These are phyloP conservation scores for Spergularia azorica DNA, from an alignment of 179 eudicot genomes.

Conservation along the genomic window DNA sequence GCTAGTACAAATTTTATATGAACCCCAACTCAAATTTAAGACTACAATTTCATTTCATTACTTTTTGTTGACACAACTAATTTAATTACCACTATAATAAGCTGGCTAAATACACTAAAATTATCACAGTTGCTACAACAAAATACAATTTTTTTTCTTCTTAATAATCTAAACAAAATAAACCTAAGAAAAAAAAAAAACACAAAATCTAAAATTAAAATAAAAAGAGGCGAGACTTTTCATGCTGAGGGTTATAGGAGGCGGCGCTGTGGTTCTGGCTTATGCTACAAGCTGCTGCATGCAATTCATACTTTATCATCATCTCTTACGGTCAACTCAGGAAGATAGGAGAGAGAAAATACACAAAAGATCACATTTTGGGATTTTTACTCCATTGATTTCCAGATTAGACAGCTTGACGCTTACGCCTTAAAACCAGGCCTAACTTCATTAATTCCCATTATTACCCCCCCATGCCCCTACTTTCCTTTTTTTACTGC, in stretches of 20 bases:
- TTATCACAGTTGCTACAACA: not conserved
- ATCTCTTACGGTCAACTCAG: constrained; percentile 24
- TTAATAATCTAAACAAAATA: not conserved
- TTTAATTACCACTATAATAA: constrained; percentile 4
- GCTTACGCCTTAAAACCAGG: constrained; percentile 12
- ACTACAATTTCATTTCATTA: not conserved
- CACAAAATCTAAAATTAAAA: not conserved
- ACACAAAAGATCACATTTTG: not conserved
- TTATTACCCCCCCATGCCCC: not conserved
- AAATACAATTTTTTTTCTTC: not conserved
- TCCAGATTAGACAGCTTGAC: not conserved
- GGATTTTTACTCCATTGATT: not conserved
- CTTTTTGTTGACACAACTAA: not conserved
- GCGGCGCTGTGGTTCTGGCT: constrained; percentile 36
- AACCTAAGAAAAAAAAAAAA: not conserved
- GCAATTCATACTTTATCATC: too few species aligned
- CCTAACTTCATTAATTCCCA: not conserved
- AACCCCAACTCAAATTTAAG: not conserved
- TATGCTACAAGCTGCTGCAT: too few species aligned
- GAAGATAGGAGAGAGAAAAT: not conserved
- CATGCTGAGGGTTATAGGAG: constrained; percentile 18
- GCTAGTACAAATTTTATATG: too few species aligned
- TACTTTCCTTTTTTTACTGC: not conserved
- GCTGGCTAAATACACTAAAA: not conserved
- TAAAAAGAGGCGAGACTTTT: not conserved